phyloP scores from a whole-genome alignment of 148 eudicot genomes.

The Nyssa sinensis region DNA sequence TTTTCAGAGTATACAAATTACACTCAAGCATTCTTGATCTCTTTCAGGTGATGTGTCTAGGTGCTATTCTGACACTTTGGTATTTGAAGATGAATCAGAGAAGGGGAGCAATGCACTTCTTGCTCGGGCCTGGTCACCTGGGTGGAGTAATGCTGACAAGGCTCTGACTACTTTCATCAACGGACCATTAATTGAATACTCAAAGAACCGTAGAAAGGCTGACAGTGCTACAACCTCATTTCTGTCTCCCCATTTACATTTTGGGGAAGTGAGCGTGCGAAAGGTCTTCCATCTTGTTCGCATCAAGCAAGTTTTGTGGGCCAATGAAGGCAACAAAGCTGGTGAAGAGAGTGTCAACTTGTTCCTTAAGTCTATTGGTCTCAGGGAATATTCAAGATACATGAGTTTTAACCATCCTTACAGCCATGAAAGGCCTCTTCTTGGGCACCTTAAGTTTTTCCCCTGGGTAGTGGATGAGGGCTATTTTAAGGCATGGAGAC shows the following conservation, averaged over 20 bases:
- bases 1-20: not conserved
- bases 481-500: slow-evolving; percentile 93
- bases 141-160: slow-evolving; percentile 95
- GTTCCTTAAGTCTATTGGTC: slow-evolving; percentile 92
- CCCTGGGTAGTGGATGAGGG: slow-evolving; percentile 93
- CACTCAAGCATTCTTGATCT: not conserved
- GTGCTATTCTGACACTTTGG: slow-evolving; percentile 64
- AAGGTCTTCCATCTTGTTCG: slow-evolving; percentile 89
- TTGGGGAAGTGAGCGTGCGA: slow-evolving; percentile 90
- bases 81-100: slow-evolving; percentile 84
- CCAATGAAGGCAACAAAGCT: slow-evolving; percentile 81
- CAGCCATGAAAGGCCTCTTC: slow-evolving; percentile 89
- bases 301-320: slow-evolving; percentile 85
- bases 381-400: slow-evolving; percentile 94
- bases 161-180: slow-evolving; percentile 79
- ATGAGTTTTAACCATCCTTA: slow-evolving; percentile 93
- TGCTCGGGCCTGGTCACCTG: slow-evolving; percentile 99
- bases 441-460: slow-evolving; percentile 87
- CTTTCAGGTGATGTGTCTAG: slow-evolving; percentile 71
- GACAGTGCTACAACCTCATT: slow-evolving; percentile 97
- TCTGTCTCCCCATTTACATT: slow-evolving; percentile 95
- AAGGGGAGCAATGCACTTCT: slow-evolving; percentile 96
- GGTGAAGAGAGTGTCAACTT: slow-evolving; percentile 93
- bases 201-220: slow-evolving; percentile 86
- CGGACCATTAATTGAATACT: slow-evolving; percentile 79